phyloP scores from a whole-genome alignment of 2,329 filamentous ascomycete species.

The Colletotrichum viniferum region DNA sequence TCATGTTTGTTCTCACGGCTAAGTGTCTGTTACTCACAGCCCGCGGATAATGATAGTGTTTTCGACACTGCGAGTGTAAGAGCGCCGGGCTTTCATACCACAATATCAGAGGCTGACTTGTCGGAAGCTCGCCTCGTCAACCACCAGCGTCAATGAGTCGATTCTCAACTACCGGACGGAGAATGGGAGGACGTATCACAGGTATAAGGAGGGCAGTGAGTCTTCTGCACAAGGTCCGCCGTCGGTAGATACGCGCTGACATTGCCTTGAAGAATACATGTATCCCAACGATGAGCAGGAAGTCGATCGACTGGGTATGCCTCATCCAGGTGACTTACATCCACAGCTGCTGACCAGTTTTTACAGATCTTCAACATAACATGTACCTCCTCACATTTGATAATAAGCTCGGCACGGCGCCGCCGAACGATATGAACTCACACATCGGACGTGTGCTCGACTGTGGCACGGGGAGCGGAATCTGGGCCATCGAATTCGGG shows the following conservation, averaged over 20 bases:
- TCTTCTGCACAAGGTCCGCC: neutral
- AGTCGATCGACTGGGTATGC: neutral
- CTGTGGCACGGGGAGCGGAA: slow-evolving; percentile 51
- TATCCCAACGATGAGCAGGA: neutral
- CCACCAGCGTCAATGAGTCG: slow-evolving; percentile 35
- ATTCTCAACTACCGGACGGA: slow-evolving; percentile 17
- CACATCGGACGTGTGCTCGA: slow-evolving; percentile 44
- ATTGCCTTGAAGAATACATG: neutral
- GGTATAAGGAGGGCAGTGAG: slow-evolving; percentile 22
- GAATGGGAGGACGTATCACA: slow-evolving; percentile 10
- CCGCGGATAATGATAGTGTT: neutral
- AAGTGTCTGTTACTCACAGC: neutral
- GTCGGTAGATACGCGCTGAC: neutral
- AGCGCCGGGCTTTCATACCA: neutral
- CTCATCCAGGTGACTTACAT: neutral
- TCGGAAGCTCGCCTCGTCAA: slow-evolving; percentile 18
- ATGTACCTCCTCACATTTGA: slow-evolving; percentile 34
- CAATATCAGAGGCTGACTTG: neutral
- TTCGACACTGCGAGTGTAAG: neutral
- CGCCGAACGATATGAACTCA: slow-evolving; percentile 26
- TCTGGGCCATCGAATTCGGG: slow-evolving; percentile 49
- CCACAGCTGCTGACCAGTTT: neutral
- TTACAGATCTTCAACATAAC: slow-evolving; percentile 39
- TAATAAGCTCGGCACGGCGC: slow-evolving; percentile 31
- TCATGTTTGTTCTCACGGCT: neutral